Evolutionary conservation across 2,329 filamentous ascomycete species (phyloP), one percentile per base, ranked within the genome.

Genomic region (Neodidymelliopsis sp.): DNA sequence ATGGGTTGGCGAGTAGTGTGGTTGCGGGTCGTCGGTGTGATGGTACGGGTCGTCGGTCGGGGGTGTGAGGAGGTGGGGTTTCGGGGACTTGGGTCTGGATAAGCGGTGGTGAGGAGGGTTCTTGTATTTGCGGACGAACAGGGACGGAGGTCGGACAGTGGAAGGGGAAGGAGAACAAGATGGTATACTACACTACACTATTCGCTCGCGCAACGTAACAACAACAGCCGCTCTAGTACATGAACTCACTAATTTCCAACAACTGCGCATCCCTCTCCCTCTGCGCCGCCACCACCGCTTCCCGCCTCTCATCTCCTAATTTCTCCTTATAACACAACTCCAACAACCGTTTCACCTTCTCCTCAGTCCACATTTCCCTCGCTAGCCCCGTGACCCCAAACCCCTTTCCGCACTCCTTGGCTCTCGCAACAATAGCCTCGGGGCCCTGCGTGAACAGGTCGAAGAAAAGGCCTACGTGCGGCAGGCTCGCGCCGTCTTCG

Each of bases 221-320:
- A 18, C 33, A 18, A 12, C 13, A 13, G 11, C 5, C 8, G 7
- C 15, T 33, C 33, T 59, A 70, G 38, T 71, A 90, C 83, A 89
- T 84, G 61, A 85, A 80, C 77, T 91, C 88, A 63, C 85, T 88
- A 61, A 92, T 75, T 60, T 82, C 83, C 52, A 89, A 72, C 63
- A 89, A 70, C 75, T 87, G 86, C 62, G 90, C 87, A 46, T 84
- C 86, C 80, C 91, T 81, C 65, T 82, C 81, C 66, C 88, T 79
- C 77, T 83, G 85, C 3, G 88, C 88, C 50, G 84, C 82, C 16
- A 84, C 79, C 15, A 66, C 67, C 2, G 89, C 83, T 23, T 89
- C 87, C 57, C 89, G 77, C 73, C 89, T 84, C 38, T 84, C 81
- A 59, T 86, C 85, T 6, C 81, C 80, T 56, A 89, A 68, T 64